Percentiles rank a stretch among this genome's conserved stretches.
These are phyloP conservation scores for Sporobolus alterniflorus DNA, from an alignment of 202 grass and related monocot genomes.

Conservation along the genomic window DNA sequence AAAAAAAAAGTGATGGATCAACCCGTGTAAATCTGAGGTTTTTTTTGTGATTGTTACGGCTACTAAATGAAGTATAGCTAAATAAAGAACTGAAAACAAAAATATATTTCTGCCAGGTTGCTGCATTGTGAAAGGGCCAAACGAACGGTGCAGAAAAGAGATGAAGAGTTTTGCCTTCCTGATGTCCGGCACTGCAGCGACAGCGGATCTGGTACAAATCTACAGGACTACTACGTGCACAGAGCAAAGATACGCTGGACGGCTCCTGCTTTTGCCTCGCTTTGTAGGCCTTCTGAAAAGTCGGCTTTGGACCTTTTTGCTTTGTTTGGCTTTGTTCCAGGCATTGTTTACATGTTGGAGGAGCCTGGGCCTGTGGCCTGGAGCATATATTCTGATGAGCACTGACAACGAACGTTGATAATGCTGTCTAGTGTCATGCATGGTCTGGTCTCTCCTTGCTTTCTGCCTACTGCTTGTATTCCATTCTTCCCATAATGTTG, in stretches of 20 bases:
- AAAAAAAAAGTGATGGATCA: too few species aligned
- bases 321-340: background rate
- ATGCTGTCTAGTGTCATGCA: background rate
- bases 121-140: too few species aligned
- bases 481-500: too few species aligned
- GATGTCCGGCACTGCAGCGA: background rate
- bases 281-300: constrained; percentile 22
- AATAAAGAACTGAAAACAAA: too few species aligned
- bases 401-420: background rate
- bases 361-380: too few species aligned
- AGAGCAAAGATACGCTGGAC: background rate
- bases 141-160: too few species aligned
- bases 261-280: background rate
- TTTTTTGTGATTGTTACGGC: too few species aligned
- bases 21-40: too few species aligned
- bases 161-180: too few species aligned
- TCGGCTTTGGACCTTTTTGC: background rate
- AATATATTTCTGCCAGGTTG: too few species aligned
- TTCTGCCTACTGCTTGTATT: too few species aligned
- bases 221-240: background rate
- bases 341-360: background rate
- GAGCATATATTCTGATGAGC: constrained; percentile 4
- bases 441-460: background rate
- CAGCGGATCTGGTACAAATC: background rate
- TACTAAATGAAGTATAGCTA: too few species aligned